Conservation (phyloP, 805 yeast species). For the Candida argentea region DNA sequence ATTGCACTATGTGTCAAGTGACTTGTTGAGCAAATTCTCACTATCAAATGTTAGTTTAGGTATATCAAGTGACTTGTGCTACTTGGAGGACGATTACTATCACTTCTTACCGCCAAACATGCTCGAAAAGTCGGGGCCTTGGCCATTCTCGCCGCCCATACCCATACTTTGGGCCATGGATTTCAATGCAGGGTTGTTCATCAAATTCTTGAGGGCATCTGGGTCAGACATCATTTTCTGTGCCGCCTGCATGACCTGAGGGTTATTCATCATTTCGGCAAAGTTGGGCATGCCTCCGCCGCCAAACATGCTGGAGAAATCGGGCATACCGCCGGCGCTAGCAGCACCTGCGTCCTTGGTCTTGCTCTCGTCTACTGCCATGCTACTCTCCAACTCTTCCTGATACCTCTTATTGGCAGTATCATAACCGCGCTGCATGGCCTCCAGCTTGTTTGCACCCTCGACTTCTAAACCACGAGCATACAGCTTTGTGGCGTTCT, state of each 20-base stretch:
- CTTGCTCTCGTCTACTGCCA: constrained; percentile 18
- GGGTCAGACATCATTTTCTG: constrained; percentile 85
- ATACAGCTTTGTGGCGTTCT: constrained; percentile 85
- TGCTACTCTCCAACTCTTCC: constrained; percentile 47
- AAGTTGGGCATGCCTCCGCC: constrained; percentile 66
- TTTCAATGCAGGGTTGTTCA: constrained; percentile 72
- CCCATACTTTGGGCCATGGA: constrained; percentile 78
- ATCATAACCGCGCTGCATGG: constrained; percentile 88
- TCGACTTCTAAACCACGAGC: constrained; percentile 79
- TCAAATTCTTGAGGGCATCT: constrained; percentile 55
- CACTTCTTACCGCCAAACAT: no score
- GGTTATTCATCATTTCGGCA: constrained; percentile 70
- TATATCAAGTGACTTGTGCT: no score
- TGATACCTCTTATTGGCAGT: constrained; percentile 85
- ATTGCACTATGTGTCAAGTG: no score
- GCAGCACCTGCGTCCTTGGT: constrained; percentile 24
- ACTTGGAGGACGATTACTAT: no score
- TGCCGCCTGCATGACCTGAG: constrained; percentile 86
- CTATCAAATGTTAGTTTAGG: no score
- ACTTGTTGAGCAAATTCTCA: no score
- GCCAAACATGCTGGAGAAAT: constrained; percentile 61
- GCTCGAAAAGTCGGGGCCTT: constrained; percentile 50
- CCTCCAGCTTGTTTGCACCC: constrained; percentile 75
- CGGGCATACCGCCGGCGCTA: constrained; percentile 58
- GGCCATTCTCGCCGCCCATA: constrained; percentile 45